Base-by-base conservation (phyloP, 176 grass and related monocot species). In the Paspalum notatum region DNA sequence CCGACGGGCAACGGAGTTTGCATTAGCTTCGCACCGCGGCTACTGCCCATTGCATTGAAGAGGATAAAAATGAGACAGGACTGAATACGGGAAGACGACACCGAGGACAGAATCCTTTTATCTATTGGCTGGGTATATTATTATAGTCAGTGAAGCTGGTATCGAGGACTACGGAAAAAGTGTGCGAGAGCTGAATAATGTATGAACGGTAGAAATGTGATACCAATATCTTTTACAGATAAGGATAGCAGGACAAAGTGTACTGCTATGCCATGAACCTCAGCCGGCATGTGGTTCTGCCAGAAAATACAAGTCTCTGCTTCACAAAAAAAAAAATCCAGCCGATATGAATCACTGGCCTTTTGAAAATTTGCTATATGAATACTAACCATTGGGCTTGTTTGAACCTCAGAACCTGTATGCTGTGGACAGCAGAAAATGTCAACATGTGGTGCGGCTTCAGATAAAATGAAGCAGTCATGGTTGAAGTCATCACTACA, bases 371-470 rank as follows among this genome's bases (percentile, higher is more conserved):
- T 32, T 44, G 50, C 8, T 60, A 74, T 13, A 79, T 47, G 66
- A 68, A 45, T 32, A 80, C 4, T 39, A 71, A 72, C 16, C 44
- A 37, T 9, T 25, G 22, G 24, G 17, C 62, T 0, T 44, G 4
- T 72, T 54, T 79, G 39, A 79, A 65, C 16, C 22, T 72, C 45
- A 72, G 39, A 79, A 73, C 16, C 22, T 10, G 16, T 54, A 55
- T 20, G n/a, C 42, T 38, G 22, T 50, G 53, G 69, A 76, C 37
- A 52, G 25, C 26, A 9, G 38, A 45, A 45, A 7, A 6, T 2
- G 63, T 80, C 45, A 74, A 84, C 46, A 69, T 51, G 8, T 39
- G 63, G 70, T 51, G 8, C 46, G 63, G 70, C 20, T 20, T 70
- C 10, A 48, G 17, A 79, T 46, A 75, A 49, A 69, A 69, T 26